A percentile compares a stretch with the other conserved stretches of the same genome.
Conservation (phyloP, 371 early-diverging fungal species). For the Zopfochytrium polystomum region DNA sequence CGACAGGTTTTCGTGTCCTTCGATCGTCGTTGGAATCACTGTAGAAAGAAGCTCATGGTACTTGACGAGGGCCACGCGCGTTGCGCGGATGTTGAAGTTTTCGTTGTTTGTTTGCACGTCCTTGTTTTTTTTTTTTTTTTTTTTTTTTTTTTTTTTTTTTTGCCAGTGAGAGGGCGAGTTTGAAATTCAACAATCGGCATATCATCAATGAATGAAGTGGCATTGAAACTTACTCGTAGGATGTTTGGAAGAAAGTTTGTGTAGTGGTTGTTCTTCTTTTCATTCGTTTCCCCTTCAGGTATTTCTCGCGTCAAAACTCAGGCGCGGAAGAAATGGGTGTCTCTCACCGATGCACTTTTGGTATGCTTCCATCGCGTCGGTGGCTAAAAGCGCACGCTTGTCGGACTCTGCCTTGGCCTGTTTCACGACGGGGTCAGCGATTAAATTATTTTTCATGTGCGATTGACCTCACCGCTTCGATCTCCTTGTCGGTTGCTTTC, state of each 20-base stretch:
- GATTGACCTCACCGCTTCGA: conserved; percentile 26
- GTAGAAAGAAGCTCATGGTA: conserved; percentile 30
- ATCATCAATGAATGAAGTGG: too few relatives aligned
- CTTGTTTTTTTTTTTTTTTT: conserved; percentile 8
- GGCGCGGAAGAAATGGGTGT: neutral
- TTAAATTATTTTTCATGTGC: neutral
- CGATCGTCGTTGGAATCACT: conserved; percentile 18
- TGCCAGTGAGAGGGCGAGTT: neutral
- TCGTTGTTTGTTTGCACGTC: conserved; percentile 40
- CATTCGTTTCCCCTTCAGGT: conserved; percentile 36
- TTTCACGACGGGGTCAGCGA: neutral
- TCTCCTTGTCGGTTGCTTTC: conserved; percentile 39
- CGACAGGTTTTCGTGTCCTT: conserved; percentile 24
- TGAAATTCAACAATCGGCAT: neutral
- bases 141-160: neutral
- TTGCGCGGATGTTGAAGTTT: conserved; percentile 28
- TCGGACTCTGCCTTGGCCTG: conserved; percentile 38
- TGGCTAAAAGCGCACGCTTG: conserved; percentile 33
- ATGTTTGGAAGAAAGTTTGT: conserved; percentile 26
- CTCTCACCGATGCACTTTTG: conserved; percentile 32
- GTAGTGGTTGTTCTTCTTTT: conserved; percentile 35
- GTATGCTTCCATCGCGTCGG: conserved; percentile 34
- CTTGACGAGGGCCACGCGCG: conserved; percentile 23
- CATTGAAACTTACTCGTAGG: conserved; percentile 36
- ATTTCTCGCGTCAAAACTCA: too few relatives aligned